Evolutionary conservation across 305 asterid genomes (phyloP).

Genomic region (Lippia alba): DNA sequence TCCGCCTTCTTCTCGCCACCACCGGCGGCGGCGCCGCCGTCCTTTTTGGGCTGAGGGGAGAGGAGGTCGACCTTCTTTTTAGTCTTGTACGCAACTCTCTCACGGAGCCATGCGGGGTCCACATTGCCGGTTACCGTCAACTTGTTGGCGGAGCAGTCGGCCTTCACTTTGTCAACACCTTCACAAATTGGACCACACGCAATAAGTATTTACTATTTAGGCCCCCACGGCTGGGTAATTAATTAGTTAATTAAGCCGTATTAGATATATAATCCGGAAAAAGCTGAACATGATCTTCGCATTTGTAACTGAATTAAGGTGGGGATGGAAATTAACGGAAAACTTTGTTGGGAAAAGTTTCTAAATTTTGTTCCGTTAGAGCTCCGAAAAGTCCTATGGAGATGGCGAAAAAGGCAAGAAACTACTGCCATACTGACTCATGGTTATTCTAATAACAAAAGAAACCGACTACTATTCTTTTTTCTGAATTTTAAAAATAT

Average conservation of each 20-base stretch:
- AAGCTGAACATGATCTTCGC: slow-evolving; percentile 14
- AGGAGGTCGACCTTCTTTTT: slow-evolving; percentile 84
- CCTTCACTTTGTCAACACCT: slow-evolving; percentile 83
- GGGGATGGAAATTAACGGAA: background rate
- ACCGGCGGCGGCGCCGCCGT: slow-evolving; percentile 45
- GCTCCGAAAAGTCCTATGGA: slow-evolving; percentile 41
- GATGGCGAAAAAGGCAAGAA: slow-evolving; percentile 46
- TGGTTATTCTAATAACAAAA: slow-evolving; percentile 5
- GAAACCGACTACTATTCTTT: background rate
- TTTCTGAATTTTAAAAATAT: too few species aligned
- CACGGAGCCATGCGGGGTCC: slow-evolving; percentile 78
- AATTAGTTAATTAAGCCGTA: background rate
- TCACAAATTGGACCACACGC: slow-evolving; percentile 31
- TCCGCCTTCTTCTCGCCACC: slow-evolving; percentile 55
- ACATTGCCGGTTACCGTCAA: slow-evolving; percentile 82
- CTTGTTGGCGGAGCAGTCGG: slow-evolving; percentile 60
- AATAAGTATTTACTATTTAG: slow-evolving; percentile 5
- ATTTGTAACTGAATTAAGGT: background rate
- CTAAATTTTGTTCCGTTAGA: slow-evolving; percentile 36
- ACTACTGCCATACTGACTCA: slow-evolving; percentile 13
- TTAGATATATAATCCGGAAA: background rate
- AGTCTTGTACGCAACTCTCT: slow-evolving; percentile 64
- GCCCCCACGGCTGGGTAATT: slow-evolving; percentile 23
- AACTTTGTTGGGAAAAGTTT: slow-evolving; percentile 9
- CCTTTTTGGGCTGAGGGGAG: slow-evolving; percentile 80